phyloP scores from a whole-genome alignment of 306 rosid species.

The Cajanus cajan region DNA sequence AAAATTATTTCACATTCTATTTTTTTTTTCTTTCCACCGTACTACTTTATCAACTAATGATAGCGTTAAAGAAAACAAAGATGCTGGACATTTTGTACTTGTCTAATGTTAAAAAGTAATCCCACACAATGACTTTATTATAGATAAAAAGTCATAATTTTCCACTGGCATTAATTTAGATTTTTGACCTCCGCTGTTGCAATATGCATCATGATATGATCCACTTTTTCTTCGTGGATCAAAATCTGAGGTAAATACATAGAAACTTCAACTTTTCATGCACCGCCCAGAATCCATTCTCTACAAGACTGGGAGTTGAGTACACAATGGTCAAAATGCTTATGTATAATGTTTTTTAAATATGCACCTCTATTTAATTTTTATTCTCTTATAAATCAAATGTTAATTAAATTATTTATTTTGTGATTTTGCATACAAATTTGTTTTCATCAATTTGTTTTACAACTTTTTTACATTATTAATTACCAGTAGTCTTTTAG shows the following conservation, averaged over 20 bases:
- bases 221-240: slow-evolving; percentile 54
- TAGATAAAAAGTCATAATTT: not conserved
- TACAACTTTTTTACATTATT: not conserved
- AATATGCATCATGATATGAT: slow-evolving; percentile 44
- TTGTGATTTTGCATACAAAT: not conserved
- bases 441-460: not conserved
- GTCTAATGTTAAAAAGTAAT: not conserved
- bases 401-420: not conserved
- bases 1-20: too few relatives aligned
- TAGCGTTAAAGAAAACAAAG: not conserved
- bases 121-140: not conserved
- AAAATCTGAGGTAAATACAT: slow-evolving; percentile 36
- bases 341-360: not conserved
- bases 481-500: too few relatives aligned
- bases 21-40: too few relatives aligned
- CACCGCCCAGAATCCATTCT: slow-evolving; percentile 4
- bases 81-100: not conserved
- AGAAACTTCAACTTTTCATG: not conserved
- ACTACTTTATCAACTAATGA: too few relatives aligned
- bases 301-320: not conserved
- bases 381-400: not conserved
- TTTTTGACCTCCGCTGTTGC: slow-evolving; percentile 20
- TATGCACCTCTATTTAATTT: not conserved
- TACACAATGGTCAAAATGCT: not conserved
- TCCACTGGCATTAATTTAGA: not conserved